Conservation (phyloP, 768 basidiomycete species). For the Boletellus emodensis region DNA sequence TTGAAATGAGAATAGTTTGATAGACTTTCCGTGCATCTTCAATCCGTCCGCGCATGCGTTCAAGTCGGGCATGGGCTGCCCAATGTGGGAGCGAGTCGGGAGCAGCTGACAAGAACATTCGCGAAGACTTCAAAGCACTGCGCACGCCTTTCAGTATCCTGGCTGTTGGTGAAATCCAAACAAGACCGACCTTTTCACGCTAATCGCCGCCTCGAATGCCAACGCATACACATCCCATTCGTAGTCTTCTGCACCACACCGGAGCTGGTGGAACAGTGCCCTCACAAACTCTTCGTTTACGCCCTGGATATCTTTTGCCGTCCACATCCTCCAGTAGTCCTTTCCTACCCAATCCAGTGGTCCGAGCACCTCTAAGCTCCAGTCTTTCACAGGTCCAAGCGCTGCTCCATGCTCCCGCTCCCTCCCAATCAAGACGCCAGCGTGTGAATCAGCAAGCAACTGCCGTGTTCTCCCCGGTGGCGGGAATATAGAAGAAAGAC, state of each 20-base stretch:
- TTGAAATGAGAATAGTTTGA: slow-evolving; percentile 55
- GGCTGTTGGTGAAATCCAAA: background rate
- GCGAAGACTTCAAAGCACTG: slow-evolving; percentile 71
- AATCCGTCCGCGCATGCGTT: slow-evolving; percentile 56
- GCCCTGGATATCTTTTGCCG: slow-evolving; percentile 43
- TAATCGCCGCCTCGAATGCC: slow-evolving; percentile 62
- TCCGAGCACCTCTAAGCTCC: slow-evolving; percentile 51
- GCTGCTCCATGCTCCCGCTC: slow-evolving; percentile 57
- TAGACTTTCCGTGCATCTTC: slow-evolving; percentile 79
- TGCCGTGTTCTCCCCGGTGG: slow-evolving; percentile 24
- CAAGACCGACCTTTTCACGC: slow-evolving; percentile 50
- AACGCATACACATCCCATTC: slow-evolving; percentile 66
- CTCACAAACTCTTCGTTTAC: slow-evolving; percentile 51
- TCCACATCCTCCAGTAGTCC: slow-evolving; percentile 41
- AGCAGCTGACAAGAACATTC: slow-evolving; percentile 50
- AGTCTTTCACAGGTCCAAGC: slow-evolving; percentile 67
- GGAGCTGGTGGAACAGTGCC: slow-evolving; percentile 56
- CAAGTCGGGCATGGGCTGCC: slow-evolving; percentile 74
- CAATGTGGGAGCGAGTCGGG: slow-evolving; percentile 62
- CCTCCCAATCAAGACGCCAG: slow-evolving; percentile 63
- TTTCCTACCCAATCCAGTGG: slow-evolving; percentile 48
- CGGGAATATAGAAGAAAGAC: slow-evolving; percentile 55
- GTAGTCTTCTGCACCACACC: slow-evolving; percentile 44
- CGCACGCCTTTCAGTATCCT: slow-evolving; percentile 9
- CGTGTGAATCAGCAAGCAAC: slow-evolving; percentile 54